Evolutionary conservation across 2,329 filamentous ascomycete genomes (phyloP).

Genomic region (Pezizomycotina sp.): DNA sequence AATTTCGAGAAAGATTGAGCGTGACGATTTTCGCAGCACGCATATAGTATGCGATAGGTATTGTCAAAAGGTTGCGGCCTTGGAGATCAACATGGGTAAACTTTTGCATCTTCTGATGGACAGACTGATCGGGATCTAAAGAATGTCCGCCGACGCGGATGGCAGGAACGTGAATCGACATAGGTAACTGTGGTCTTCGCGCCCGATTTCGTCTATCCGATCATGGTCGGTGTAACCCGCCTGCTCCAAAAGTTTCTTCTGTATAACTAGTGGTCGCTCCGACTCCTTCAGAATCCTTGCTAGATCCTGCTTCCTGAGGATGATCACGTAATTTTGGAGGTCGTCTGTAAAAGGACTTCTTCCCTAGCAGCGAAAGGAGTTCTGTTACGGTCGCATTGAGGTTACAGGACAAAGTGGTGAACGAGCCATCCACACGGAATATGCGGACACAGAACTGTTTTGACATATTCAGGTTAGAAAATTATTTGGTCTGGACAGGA

Average conservation of each 20-base stretch:
- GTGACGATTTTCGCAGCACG: conserved; percentile 87
- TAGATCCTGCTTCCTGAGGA: conserved; percentile 82
- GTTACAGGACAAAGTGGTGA: conserved; percentile 73
- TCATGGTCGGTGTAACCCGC: conserved; percentile 79
- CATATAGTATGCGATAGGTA: conserved; percentile 84
- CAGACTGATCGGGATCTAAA: conserved; percentile 56
- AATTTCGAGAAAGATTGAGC: conserved; percentile 79
- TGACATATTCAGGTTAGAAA: conserved; percentile 4
- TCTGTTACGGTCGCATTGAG: conserved; percentile 74
- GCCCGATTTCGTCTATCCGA: conserved; percentile 76
- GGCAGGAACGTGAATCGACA: conserved; percentile 92
- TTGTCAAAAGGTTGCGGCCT: conserved; percentile 78
- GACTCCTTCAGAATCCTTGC: conserved; percentile 60
- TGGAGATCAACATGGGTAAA: conserved; percentile 88
- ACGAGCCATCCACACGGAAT: conserved; percentile 84
- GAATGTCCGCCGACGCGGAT: conserved; percentile 62
- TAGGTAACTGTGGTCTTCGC: conserved; percentile 93
- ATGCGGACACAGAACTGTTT: conserved; percentile 71
- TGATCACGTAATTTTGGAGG: conserved; percentile 85
- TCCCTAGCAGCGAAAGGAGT: conserved; percentile 74
- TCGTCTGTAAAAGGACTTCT: conserved; percentile 92
- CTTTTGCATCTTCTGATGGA: conserved; percentile 70
- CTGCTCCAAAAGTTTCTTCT: conserved; percentile 79
- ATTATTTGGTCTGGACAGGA: not conserved
- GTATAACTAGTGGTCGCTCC: conserved; percentile 76